Percentiles rank a stretch among this genome's conserved stretches.
Conservation (phyloP, 495 filamentous ascomycete species). For the Aspergillus campestris region DNA sequence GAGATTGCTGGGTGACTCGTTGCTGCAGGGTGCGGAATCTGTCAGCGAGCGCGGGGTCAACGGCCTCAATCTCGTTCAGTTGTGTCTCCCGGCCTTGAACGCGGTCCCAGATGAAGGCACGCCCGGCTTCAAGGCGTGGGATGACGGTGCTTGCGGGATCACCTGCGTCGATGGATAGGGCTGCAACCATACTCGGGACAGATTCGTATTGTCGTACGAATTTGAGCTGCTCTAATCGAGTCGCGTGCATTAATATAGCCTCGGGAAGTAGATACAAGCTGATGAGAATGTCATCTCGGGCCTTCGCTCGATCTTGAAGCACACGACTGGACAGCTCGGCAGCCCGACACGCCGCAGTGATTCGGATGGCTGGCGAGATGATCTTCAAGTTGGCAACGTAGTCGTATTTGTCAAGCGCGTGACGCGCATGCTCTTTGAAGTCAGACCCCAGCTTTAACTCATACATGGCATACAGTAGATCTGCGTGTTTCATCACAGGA, state of each 20-base stretch:
- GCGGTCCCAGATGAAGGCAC: constrained; percentile 4
- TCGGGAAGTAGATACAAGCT: constrained; percentile 1
- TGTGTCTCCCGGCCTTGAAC: not conserved
- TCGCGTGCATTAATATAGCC: constrained; percentile 1
- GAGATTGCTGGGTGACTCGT: not conserved
- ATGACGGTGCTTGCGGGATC: not conserved
- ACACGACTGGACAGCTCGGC: not conserved
- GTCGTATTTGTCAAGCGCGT: not conserved
- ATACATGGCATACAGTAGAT: not conserved
- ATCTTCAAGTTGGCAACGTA: not conserved
- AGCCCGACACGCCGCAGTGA: not conserved
- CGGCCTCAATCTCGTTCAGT: not conserved
- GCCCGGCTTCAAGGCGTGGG: not conserved
- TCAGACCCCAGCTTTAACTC: not conserved
- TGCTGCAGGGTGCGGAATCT: constrained; percentile 1
- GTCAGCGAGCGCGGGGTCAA: not conserved
- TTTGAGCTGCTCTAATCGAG: not conserved
- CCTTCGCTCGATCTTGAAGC: not conserved
- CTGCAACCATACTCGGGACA: not conserved
- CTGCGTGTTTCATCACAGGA: not conserved
- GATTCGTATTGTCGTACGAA: not conserved
- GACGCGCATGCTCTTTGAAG: not conserved
- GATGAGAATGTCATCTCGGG: not conserved
- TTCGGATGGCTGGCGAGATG: not conserved
- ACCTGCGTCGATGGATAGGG: not conserved